Conservation (phyloP, 352 stramenopile genomes). For the Phytopythium oedochilum region DNA sequence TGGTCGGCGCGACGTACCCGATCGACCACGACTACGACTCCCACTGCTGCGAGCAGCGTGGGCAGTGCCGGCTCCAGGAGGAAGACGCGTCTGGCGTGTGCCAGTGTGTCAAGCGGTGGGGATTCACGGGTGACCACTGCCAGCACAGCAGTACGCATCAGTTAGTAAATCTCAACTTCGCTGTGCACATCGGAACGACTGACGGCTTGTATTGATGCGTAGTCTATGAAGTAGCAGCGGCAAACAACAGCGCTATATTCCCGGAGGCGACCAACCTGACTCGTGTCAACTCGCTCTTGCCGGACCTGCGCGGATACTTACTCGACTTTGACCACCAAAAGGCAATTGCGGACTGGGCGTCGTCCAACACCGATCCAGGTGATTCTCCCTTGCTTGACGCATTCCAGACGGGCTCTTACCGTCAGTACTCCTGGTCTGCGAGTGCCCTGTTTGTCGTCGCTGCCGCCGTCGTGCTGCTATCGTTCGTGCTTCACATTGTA, state of each 20-base stretch:
- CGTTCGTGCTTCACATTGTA: slow-evolving; percentile 40
- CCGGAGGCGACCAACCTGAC: slow-evolving; percentile 31
- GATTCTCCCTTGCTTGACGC: slow-evolving; percentile 14
- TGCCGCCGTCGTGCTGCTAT: slow-evolving; percentile 15
- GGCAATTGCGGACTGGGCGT: slow-evolving; percentile 12
- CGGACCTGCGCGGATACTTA: slow-evolving; percentile 43
- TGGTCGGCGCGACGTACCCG: slow-evolving; percentile 60
- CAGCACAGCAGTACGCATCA: slow-evolving; percentile 43
- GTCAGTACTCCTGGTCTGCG: slow-evolving; percentile 39
- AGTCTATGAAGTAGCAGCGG: slow-evolving; percentile 58
- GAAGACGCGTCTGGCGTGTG: slow-evolving; percentile 64
- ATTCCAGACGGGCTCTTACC: slow-evolving; percentile 28
- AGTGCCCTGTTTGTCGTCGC: slow-evolving; percentile 22
- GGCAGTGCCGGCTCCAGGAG: slow-evolving; percentile 30
- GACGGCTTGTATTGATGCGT: background rate
- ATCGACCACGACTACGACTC: slow-evolving; percentile 71
- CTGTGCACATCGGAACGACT: too few species aligned
- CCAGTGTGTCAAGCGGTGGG: slow-evolving; percentile 59
- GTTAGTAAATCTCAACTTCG: background rate
- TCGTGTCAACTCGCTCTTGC: slow-evolving; percentile 23
- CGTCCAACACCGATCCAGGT: background rate
- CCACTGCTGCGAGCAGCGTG: slow-evolving; percentile 63
- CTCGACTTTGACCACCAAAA: slow-evolving; percentile 33
- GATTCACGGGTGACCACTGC: slow-evolving; percentile 64
- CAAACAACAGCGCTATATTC: slow-evolving; percentile 40